These are phyloP conservation scores for Suillus plorans DNA, from an alignment of 768 basidiomycete species.

Conservation along the genomic window DNA sequence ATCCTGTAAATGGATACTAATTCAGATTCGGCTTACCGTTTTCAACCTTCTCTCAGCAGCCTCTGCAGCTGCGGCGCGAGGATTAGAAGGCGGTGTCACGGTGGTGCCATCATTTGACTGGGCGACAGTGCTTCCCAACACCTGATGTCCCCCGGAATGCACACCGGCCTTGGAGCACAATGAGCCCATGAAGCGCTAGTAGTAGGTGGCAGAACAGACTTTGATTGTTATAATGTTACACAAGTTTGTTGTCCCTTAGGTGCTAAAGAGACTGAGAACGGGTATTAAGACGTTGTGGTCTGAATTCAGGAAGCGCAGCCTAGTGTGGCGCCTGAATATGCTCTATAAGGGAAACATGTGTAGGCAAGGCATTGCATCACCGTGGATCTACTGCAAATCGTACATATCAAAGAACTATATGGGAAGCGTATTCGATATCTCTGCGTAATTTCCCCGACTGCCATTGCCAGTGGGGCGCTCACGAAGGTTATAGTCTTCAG, in stretches of 20 bases:
- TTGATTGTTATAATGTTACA: not conserved
- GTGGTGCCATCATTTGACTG: slow-evolving; percentile 26
- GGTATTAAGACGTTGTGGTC: slow-evolving; percentile 7
- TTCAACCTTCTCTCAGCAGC: slow-evolving; percentile 62
- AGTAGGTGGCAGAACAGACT: not conserved
- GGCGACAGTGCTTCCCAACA: slow-evolving; percentile 41
- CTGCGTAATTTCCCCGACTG: slow-evolving; percentile 44
- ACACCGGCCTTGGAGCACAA: slow-evolving; percentile 52
- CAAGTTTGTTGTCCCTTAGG: not conserved
- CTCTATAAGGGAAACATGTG: not conserved
- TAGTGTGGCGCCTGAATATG: not conserved
- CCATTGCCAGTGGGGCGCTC: slow-evolving; percentile 32
- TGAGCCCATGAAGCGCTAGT: slow-evolving; percentile 46
- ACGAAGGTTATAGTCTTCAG: slow-evolving; percentile 52
- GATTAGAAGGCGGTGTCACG: slow-evolving; percentile 30
- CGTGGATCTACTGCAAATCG: not conserved
- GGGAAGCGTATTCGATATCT: slow-evolving; percentile 34
- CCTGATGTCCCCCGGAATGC: slow-evolving; percentile 47
- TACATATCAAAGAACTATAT: slow-evolving; percentile 14
- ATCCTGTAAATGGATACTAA: slow-evolving; percentile 18
- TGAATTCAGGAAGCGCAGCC: slow-evolving; percentile 2
- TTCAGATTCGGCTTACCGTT: slow-evolving; percentile 41
- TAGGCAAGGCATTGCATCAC: not conserved
- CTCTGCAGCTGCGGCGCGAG: slow-evolving; percentile 57
- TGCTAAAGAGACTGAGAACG: not conserved